Percentiles rank a stretch among this genome's conserved stretches.
Evolutionary conservation across 495 filamentous ascomycete species (phyloP).

Genomic region (Podospora tetraspora): DNA sequence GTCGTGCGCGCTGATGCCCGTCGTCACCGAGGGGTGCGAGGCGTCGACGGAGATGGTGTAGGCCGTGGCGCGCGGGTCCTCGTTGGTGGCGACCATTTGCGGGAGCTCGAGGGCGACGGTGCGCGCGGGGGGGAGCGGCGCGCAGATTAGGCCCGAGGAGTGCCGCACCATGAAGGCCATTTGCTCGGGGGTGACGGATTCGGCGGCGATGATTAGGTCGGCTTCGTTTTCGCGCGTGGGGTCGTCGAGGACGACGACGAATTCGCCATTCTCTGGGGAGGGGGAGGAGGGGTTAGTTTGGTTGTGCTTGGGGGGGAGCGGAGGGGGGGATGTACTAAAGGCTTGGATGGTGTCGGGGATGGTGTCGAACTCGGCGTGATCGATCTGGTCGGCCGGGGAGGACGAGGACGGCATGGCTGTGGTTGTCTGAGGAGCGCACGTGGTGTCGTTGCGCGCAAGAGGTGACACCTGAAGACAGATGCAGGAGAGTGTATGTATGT

Average conservation of each 20-base stretch:
- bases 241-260: slow-evolving; percentile 91
- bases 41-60: slow-evolving; percentile 89
- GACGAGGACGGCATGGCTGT: slow-evolving; percentile 38
- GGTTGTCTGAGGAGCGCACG: not conserved
- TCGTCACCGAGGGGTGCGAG: slow-evolving; percentile 64
- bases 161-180: slow-evolving; percentile 94
- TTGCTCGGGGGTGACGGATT: slow-evolving; percentile 77
- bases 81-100: slow-evolving; percentile 78
- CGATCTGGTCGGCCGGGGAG: slow-evolving; percentile 20
- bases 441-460: not conserved
- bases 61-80: slow-evolving; percentile 83
- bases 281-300: slow-evolving; percentile 3
- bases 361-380: slow-evolving; percentile 61
- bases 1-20: slow-evolving; percentile 86
- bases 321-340: slow-evolving; percentile 58
- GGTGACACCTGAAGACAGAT: not conserved
- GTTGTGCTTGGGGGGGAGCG: slow-evolving; percentile 2
- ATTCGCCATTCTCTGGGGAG: slow-evolving; percentile 70
- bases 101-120: slow-evolving; percentile 67
- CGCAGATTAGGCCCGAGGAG: slow-evolving; percentile 85
- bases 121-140: slow-evolving; percentile 65
- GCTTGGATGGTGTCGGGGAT: slow-evolving; percentile 81
- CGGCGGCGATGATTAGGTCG: slow-evolving; percentile 91
- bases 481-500: not conserved
- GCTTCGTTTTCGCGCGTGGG: slow-evolving; percentile 93